A percentile compares a stretch with the other conserved stretches of the same genome.
Evolutionary conservation across 2,329 filamentous ascomycete species (phyloP).

Genomic region (Pestalotiopsis sp.): DNA sequence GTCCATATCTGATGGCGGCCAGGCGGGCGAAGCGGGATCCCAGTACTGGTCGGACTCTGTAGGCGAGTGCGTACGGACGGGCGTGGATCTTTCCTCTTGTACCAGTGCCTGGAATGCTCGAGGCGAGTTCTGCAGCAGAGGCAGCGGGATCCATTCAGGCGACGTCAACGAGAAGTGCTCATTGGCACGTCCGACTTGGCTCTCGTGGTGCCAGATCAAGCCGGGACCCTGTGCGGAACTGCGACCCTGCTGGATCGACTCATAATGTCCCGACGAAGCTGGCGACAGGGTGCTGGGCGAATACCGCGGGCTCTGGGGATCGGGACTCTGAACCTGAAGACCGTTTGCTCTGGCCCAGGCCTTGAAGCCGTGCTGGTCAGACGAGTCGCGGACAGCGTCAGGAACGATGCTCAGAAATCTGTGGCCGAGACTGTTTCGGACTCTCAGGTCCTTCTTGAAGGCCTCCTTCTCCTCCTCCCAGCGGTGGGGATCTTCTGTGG

Average conservation of each 20-base stretch:
- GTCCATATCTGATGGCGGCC: no score
- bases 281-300: background rate
- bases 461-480: background rate
- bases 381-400: background rate
- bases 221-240: background rate
- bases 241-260: background rate
- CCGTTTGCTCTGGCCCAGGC: background rate
- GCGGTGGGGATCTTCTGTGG: background rate
- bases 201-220: background rate
- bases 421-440: background rate
- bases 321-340: background rate
- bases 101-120: no score
- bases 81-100: no score
- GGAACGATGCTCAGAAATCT: background rate
- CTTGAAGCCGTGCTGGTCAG: background rate
- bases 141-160: background rate
- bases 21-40: no score
- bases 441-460: background rate
- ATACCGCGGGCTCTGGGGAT: background rate
- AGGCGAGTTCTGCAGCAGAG: no score
- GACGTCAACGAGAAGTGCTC: background rate
- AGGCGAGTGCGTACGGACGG: no score
- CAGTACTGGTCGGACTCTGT: no score
- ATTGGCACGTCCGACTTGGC: background rate
- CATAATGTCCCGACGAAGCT: background rate